Base-by-base conservation (phyloP, 495 filamentous ascomycete genomes). In the Penicillium mononematosum region DNA sequence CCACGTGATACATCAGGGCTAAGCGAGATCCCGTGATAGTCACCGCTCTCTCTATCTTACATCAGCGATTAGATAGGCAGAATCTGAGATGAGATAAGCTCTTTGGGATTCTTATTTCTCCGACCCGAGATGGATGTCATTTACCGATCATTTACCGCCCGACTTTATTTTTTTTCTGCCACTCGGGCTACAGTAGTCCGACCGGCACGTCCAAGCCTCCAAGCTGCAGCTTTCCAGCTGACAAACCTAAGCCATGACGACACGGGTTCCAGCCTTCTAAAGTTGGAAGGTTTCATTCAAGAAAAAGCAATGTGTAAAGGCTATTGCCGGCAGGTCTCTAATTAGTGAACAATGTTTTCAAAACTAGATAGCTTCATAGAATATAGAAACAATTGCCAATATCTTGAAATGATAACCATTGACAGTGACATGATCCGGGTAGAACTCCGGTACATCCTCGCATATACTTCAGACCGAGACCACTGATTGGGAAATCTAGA, bases 11-110 rank as follows among this genome's bases (percentile, higher is more conserved):
- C 7, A 5, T 48, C 68, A 70, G 73, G 74, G 74, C 45, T 76
- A 71, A 63, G 58, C 64, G 62, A 70, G 69, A 63, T 74, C 75
- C 67, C 70, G 72, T 76, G 75, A 74, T 65, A 42, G 29, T 10
- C 20, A 25, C 56, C 45, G 70, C 49, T 36, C 49, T 29, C 17
- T 3, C 2, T 1, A 12, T 20, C 10, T 50, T 50, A 24, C 16
- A 16, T 39, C 32, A 50, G 16, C 27, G 11, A 20, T n/a, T 11
- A 17, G 45, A 48, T 51, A 24, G 36, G 48, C 48, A 51, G 48
- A 27, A 32, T 48, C 27, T 14, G 22, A 45, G 12, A n/a, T 4
- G 25, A 29, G 45, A 48, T 48, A 48, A 48, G 45, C 45, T 25
- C 4, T 32, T 1, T 8, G 25, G 47, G 22, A 29, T 8, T 9